Base-by-base conservation (phyloP, 1,284 basidiomycete genomes). In the Apiotrichum veenhuisii region DNA sequence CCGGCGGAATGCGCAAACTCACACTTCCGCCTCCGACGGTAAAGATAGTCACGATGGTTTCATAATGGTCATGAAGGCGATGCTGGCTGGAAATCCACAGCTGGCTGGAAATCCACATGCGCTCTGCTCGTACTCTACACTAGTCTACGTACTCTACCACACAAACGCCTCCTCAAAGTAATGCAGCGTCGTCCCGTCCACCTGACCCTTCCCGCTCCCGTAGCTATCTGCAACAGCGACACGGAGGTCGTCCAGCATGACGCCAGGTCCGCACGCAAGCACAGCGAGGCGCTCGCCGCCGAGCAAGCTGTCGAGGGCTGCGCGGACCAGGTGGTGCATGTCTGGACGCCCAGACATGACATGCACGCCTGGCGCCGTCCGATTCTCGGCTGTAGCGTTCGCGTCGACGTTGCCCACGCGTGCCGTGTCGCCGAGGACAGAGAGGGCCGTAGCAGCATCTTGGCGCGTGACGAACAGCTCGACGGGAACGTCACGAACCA, bases 81-180 rank as follows among this genome's bases (percentile, higher is more conserved):
- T 5, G 30, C 12, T 30, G 30, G 30, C 12, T 30, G 7, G 12
- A 7, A 12, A 30, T 30, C 7, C 12, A 30, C 5, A 7, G 30
- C 30, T 7, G 30, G 30, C 30, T 12, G 30, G 12, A 30, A 30
- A 12, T 12, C 30, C 30, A 30, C 7, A 30, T 30, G 30, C 12
- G 30, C 30, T 30, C 12, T 30, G n/a, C 30, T 30, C 30, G 5
- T 7, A 12, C 30, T 30, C 2, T 38, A 38, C 17, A 17, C 34
- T 38, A 8, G 15, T 38, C 11, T 38, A 5, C 37, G 34, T 11
- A 1, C 18, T 47, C 50, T 62, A 70, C 68, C 68, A 70, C 15
- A 53, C 57, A 33, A 68, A 70, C 20, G 57, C 55, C 47, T 70
- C 67, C 53, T 69, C 68, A 47, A 64, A 69, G 48, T 68, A 67